A percentile compares a stretch with the other conserved stretches of the same genome.
phyloP scores from a whole-genome alignment of 2,329 filamentous ascomycete species.

The Monosporascus ibericus region DNA sequence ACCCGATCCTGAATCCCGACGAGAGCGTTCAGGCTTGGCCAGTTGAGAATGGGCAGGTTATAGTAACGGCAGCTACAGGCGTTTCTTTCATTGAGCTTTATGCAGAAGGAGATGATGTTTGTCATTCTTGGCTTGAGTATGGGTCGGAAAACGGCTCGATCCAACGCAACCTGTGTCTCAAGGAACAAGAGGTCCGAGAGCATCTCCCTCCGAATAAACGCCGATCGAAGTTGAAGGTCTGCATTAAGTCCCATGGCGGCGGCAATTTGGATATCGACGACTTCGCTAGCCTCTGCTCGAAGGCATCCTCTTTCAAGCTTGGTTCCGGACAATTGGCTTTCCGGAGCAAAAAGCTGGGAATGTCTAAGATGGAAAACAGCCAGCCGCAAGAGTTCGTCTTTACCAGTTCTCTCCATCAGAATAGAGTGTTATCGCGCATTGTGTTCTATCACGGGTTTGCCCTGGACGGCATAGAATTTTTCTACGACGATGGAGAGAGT shows the following conservation, averaged over 20 bases:
- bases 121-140: constrained; percentile 78
- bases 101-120: constrained; percentile 72
- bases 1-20: constrained; percentile 58
- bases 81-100: constrained; percentile 83
- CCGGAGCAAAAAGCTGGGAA: constrained; percentile 67
- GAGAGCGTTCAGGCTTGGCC: constrained; percentile 81
- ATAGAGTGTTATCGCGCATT: constrained; percentile 68
- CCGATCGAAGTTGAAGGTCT: constrained; percentile 63
- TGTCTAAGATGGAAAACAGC: constrained; percentile 64
- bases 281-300: constrained; percentile 63
- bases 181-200: constrained; percentile 67
- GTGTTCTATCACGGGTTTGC: constrained; percentile 71
- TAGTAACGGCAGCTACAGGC: constrained; percentile 74
- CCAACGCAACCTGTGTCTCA: constrained; percentile 67
- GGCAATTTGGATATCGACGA: constrained; percentile 74
- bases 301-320: constrained; percentile 67
- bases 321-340: constrained; percentile 66
- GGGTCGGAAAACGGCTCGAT: constrained; percentile 54
- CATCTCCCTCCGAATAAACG: constrained; percentile 67
- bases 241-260: constrained; percentile 70
- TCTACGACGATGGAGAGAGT: constrained; percentile 79
- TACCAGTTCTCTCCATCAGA: constrained; percentile 59
- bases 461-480: constrained; percentile 83
- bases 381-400: constrained; percentile 69
- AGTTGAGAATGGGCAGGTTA: constrained; percentile 68